Base-by-base conservation (phyloP, 306 rosid species). In the Inga oerstediana region DNA sequence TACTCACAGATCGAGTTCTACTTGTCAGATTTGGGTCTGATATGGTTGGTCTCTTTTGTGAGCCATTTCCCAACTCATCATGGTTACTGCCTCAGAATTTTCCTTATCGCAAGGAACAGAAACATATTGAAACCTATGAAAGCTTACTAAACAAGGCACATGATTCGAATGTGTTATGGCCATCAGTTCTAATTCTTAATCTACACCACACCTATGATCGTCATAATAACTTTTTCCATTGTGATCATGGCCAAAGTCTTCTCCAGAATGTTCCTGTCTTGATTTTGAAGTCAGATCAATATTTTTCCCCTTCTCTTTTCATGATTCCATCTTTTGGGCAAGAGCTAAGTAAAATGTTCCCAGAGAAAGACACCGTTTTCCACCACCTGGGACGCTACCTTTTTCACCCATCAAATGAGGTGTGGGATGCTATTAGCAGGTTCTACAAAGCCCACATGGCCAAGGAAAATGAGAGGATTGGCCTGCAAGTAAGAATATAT, bases 11-110 rank as follows among this genome's bases (percentile, higher is more conserved):
- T 73, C 85, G 90, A 52, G 87, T 89, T 65, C 74, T 89, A 45
- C 92, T 89, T 32, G 92, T 89, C 52, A 88, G 83, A 84, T 89
- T 89, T 64, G 92, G 92, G 65, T 82, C 85, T 70, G 92, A 89
- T 76, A 87, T 89, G 92, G 80, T 66, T n/a, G 88, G 79, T 69
- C 90, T 89, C 46, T 89, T 86, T 61, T 86, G 92, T 13, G 92
- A 89, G 77, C 92, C 92, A 48, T 89, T 89, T 82, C 92, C 88
- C 0, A 81, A 78, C 48, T 86, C 65, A 46, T 89, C 92, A 2
- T 86, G 92, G 92, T 76, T 89, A 44, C 83, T 82, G 32, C 92
- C 90, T n/a, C 43, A 35, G 37, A 86, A 89, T 72, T 89, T 86
- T 27, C 81, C 86, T 14, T 79, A 80, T 49, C 78, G 84, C 72